These are phyloP conservation scores for Fusarium pilosicola DNA, from an alignment of 2,329 filamentous ascomycete species.

Conservation along the genomic window DNA sequence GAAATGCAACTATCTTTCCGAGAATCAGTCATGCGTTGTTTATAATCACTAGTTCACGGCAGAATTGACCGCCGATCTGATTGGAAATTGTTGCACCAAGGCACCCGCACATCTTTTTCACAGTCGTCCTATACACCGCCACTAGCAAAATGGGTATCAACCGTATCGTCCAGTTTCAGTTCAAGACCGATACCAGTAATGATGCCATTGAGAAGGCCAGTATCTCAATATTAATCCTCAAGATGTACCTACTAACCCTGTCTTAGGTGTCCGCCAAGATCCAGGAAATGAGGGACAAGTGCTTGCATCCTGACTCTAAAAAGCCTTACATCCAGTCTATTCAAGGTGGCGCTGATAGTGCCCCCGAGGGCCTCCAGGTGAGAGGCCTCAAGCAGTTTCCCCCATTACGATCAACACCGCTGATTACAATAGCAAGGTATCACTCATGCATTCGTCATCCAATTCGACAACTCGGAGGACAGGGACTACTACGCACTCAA, in stretches of 20 bases:
- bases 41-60: neutral
- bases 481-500: slow-evolving; percentile 73
- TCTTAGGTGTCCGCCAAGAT: neutral
- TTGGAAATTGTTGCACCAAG: neutral
- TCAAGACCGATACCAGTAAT: neutral
- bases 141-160: neutral
- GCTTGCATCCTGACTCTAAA: neutral
- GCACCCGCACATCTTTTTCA: neutral
- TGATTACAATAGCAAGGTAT: neutral
- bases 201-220: neutral
- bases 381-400: fast-evolving
- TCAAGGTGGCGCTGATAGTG: neutral
- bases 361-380: neutral
- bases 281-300: neutral
- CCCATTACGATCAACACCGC: neutral
- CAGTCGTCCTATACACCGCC: neutral
- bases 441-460: slow-evolving; percentile 36
- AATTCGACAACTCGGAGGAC: slow-evolving; percentile 72
- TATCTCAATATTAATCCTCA: fast-evolving
- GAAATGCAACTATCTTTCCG: neutral
- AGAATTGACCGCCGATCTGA: neutral
- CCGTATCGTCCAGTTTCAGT: neutral
- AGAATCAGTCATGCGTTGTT: neutral
- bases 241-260: fast-evolving
- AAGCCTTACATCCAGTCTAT: neutral